Evolutionary conservation across 306 rosid species (phyloP).

Genomic region (Malus orientalis): DNA sequence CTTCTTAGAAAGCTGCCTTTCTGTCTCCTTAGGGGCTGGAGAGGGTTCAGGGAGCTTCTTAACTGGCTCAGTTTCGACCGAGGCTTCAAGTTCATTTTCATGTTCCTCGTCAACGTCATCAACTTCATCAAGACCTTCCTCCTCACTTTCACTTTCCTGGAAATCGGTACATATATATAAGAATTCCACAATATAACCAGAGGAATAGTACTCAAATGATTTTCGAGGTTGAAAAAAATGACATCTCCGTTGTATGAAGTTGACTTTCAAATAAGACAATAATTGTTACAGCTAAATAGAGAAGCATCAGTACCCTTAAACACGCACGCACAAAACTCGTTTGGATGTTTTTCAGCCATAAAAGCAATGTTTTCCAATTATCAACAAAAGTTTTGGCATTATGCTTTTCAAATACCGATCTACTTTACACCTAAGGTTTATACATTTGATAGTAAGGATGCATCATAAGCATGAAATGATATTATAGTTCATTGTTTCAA

Average conservation of each 20-base stretch:
- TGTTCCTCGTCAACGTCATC: slow-evolving; percentile 56
- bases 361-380: neutral
- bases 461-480: neutral
- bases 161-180: slow-evolving; percentile 2
- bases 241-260: neutral
- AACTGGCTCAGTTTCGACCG: slow-evolving; percentile 33
- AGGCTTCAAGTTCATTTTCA: slow-evolving; percentile 32
- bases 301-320: neutral
- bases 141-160: slow-evolving; percentile 63
- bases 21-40: slow-evolving; percentile 49
- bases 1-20: slow-evolving; percentile 77
- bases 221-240: neutral
- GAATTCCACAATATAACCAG: neutral
- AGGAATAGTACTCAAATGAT: neutral
- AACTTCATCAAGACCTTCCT: slow-evolving; percentile 42
- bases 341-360: neutral
- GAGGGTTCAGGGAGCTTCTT: slow-evolving; percentile 31
- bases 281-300: neutral
- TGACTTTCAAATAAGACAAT: neutral
- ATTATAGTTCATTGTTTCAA: neutral
- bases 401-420: neutral
- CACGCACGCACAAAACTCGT: neutral
- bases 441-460: neutral
- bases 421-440: neutral
- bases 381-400: neutral